Evolutionary conservation across 2,329 filamentous ascomycete genomes (phyloP).

Genomic region (Ceratocystiopsis minuta): DNA sequence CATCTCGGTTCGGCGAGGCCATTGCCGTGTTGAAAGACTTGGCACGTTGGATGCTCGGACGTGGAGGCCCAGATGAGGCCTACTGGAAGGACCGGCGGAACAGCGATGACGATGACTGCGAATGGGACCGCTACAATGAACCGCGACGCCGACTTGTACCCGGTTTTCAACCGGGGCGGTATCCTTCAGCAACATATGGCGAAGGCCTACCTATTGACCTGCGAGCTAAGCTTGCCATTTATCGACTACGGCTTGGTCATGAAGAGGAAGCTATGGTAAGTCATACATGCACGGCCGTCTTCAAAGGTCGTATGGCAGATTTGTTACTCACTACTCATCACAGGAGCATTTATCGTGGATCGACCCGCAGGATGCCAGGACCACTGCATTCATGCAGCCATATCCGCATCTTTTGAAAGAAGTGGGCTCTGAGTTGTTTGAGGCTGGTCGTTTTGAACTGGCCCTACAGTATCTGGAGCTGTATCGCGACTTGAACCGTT

Average conservation of each 20-base stretch:
- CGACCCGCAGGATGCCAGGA: conserved; percentile 38
- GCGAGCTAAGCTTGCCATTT: conserved; percentile 66
- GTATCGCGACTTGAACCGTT: conserved; percentile 28
- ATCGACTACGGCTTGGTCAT: conserved; percentile 54
- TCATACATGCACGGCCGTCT: neutral
- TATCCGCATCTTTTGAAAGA: conserved; percentile 70
- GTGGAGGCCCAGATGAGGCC: conserved; percentile 38
- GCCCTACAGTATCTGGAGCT: conserved; percentile 40
- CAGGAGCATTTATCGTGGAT: conserved; percentile 47
- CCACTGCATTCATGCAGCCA: conserved; percentile 35
- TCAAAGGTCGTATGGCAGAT: no score
- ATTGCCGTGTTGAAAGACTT: conserved; percentile 52
- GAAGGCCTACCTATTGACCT: conserved; percentile 61
- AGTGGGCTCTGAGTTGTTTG: conserved; percentile 30
- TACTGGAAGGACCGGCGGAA: conserved; percentile 57
- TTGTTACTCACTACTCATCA: neutral
- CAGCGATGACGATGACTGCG: conserved; percentile 54
- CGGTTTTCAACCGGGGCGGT: conserved; percentile 38
- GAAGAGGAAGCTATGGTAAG: conserved; percentile 47
- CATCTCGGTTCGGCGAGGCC: conserved; percentile 45
- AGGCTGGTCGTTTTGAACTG: conserved; percentile 15
- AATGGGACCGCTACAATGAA: conserved; percentile 64
- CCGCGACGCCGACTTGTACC: conserved; percentile 42
- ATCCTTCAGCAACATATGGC: conserved; percentile 46
- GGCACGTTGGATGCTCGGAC: conserved; percentile 66